Percentiles rank a stretch among this genome's conserved stretches.
Conservation (phyloP, 352 stramenopile genomes). For the Phytophthora citrophthora region DNA sequence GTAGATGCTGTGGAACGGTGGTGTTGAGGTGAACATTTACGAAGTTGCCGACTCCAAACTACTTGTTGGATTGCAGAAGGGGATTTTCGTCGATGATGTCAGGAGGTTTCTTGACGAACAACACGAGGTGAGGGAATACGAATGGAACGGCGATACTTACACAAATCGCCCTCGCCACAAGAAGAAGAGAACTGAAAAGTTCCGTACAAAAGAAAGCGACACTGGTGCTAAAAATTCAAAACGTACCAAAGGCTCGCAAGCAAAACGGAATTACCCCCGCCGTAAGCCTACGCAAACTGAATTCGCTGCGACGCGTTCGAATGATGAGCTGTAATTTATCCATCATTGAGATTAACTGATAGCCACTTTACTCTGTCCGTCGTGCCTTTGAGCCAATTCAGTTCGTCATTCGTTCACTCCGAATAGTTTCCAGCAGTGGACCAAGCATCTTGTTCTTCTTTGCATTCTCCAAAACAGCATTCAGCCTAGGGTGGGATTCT, state of each 20-base stretch:
- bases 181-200: constrained; percentile 21
- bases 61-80: constrained; percentile 71
- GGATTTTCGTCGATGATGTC: constrained; percentile 53
- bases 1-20: constrained; percentile 79
- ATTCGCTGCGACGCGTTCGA: constrained; percentile 1
- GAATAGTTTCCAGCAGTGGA: constrained; percentile 68
- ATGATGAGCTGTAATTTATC: constrained; percentile 44
- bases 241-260: not conserved
- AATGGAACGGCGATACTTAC: constrained; percentile 67
- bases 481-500: constrained; percentile 78
- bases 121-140: constrained; percentile 59
- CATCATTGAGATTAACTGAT: not conserved
- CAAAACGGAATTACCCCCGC: not conserved
- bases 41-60: constrained; percentile 64
- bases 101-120: constrained; percentile 61
- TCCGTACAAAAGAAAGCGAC: constrained; percentile 7
- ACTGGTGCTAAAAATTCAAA: constrained; percentile 9
- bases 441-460: constrained; percentile 76
- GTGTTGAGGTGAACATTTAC: constrained; percentile 73
- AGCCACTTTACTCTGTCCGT: not conserved
- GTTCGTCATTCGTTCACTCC: constrained; percentile 52
- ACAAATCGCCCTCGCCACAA: constrained; percentile 10
- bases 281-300: not conserved
- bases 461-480: constrained; percentile 60
- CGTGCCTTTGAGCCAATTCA: constrained; percentile 19